Evolutionary conservation across 148 eudicot species (phyloP), one percentile per base, ranked within the genome.

Genomic region (Silene conica): DNA sequence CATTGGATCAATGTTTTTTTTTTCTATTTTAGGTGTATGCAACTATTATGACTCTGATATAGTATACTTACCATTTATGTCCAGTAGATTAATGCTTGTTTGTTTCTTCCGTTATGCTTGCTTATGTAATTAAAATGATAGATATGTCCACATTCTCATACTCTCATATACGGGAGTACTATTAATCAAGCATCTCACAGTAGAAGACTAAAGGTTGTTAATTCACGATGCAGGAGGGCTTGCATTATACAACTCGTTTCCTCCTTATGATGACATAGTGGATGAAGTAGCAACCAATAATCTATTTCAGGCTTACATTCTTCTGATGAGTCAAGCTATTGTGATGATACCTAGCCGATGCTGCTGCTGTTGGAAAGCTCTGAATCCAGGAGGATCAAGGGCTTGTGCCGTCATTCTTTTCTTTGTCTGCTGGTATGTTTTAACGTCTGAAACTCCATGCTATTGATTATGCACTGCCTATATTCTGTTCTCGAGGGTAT

Each of bases 351-450:
- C 93, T 48, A 94, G 88, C 74, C 80, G 78, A 52, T 94, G 97
- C 82, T 92, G 91, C 78, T 94, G 98, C 71, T 94, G 93, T 67
- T 96, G 98, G 21, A 85, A 80, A 81, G 85, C 92, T 74, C 77
- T 92, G 69, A 84, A 72, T 43, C 96, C 98, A 18, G 91, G 85
- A 16, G 92, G 98, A 73, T 86, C 98, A 10, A 84, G 98, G 78
- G 92, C 94, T 76, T 90, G 89, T 82, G 92, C 98, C 31, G 56
- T 93, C 75, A 77, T 93, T 57, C 96, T 93, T 21, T 90, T 93
- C 89, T 86, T 89, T 14, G 20, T 82, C 74, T 93, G 96, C 89
- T 93, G 98, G 98, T 93, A 90, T n/a, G 58, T n/a, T 21, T 25
- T 48, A 2, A 65, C 20, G 8, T 19, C 63, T 58, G 19, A 67